A percentile compares a stretch with the other conserved stretches of the same genome.
Evolutionary conservation across 140 eudicot genomes (phyloP).

Genomic region (Anethum foeniculum): DNA sequence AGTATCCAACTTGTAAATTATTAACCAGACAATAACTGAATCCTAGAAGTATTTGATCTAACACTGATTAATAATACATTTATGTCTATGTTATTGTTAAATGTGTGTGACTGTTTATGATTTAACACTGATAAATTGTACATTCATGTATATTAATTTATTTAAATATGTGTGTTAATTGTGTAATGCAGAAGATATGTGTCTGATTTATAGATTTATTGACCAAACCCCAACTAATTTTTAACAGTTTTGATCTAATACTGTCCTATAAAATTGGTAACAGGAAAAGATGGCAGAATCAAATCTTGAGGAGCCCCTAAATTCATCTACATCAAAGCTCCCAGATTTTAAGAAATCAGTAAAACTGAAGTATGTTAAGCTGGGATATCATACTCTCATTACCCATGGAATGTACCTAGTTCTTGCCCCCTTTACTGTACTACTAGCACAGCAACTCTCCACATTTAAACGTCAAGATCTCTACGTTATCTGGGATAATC

Average conservation of each 20-base stretch:
- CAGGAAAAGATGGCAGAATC: constrained; percentile 22
- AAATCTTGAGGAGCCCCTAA: constrained; percentile 12
- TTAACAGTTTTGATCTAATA: background rate
- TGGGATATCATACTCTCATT: constrained; percentile 30
- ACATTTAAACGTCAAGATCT: constrained; percentile 20
- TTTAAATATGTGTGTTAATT: background rate
- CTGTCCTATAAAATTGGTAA: background rate
- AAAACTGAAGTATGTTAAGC: constrained; percentile 30
- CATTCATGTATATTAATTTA: background rate
- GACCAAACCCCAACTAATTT: background rate
- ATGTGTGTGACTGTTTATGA: background rate
- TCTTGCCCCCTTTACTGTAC: constrained; percentile 15
- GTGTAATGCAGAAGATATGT: background rate
- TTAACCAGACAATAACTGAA: background rate
- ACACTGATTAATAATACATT: background rate
- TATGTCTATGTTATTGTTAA: background rate
- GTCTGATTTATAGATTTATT: background rate
- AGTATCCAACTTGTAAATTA: background rate
- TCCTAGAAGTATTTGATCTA: background rate
- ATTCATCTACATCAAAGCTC: constrained; percentile 16
- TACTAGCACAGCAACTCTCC: constrained; percentile 21
- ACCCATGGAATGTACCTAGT: constrained; percentile 33
- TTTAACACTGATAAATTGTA: background rate
- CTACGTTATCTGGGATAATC: constrained; percentile 24
- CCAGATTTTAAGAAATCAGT: constrained; percentile 33